phyloP scores from a whole-genome alignment of 805 yeast species.

The Saturnispora zaruensis region DNA sequence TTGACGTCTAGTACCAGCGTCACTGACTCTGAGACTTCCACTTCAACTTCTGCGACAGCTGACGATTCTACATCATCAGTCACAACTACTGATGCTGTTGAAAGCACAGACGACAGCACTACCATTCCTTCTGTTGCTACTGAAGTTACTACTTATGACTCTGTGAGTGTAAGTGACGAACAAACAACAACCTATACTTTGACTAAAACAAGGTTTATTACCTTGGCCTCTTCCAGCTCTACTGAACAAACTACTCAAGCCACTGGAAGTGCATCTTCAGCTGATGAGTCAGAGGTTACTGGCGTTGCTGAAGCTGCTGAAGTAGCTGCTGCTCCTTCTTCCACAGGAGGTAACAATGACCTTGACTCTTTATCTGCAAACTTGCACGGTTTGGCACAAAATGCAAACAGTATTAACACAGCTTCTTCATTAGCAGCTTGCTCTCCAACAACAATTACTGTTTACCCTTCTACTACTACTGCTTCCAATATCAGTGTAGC shows the following conservation, averaged over 20 bases:
- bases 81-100: background rate
- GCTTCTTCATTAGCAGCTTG: constrained; percentile 7
- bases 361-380: background rate
- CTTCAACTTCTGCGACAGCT: background rate
- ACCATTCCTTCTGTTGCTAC: constrained; percentile 5
- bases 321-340: constrained; percentile 5
- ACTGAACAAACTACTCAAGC: background rate
- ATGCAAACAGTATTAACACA: background rate
- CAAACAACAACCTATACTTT: constrained; percentile 16
- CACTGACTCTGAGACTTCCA: background rate
- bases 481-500: constrained; percentile 8
- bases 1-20: background rate
- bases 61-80: background rate
- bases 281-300: background rate
- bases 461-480: constrained; percentile 6
- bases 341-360: background rate
- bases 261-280: constrained; percentile 3
- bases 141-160: constrained; percentile 5
- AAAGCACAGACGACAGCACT: background rate
- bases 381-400: background rate
- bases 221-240: constrained; percentile 7
- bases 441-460: constrained; percentile 4
- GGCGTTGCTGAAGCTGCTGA: background rate
- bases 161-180: constrained; percentile 5
- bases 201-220: constrained; percentile 14